These are phyloP conservation scores for Phialophora macrospora DNA, from an alignment of 2,329 filamentous ascomycete species.

Conservation along the genomic window DNA sequence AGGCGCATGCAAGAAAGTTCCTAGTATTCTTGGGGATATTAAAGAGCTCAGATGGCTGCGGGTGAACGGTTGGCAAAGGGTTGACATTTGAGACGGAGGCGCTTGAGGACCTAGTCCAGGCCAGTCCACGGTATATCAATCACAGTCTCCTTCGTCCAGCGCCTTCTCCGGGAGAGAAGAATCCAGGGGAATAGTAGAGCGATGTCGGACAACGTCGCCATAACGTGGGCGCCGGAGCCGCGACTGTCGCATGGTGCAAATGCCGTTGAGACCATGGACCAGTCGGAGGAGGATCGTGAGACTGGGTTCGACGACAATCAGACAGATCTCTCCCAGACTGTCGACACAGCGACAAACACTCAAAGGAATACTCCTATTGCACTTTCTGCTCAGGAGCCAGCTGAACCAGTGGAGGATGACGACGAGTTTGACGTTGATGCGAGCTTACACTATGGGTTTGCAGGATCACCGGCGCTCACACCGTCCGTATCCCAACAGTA, in stretches of 20 bases:
- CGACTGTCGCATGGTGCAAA: constrained; percentile 14
- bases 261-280: constrained; percentile 6
- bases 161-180: constrained; percentile 8
- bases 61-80: constrained; percentile 13
- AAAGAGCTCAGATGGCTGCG: constrained; percentile 19
- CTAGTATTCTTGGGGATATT: constrained; percentile 2
- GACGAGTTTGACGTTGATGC: constrained; percentile 19
- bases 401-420: constrained; percentile 31
- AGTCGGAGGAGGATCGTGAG: constrained; percentile 1
- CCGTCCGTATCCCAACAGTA: constrained; percentile 21
- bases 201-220: constrained; percentile 32
- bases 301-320: constrained; percentile 6
- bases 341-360: constrained; percentile 27
- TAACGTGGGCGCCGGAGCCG: constrained; percentile 34
- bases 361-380: constrained; percentile 34
- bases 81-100: constrained; percentile 19
- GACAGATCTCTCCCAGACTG: constrained; percentile 15
- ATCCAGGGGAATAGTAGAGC: constrained; percentile 2
- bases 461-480: constrained; percentile 18
- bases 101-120: constrained; percentile 9
- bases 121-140: constrained; percentile 5
- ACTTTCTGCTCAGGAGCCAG: constrained; percentile 23
- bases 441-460: constrained; percentile 10
- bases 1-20: background rate
- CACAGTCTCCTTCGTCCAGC: constrained; percentile 20